Percentiles rank a stretch among this genome's conserved stretches.
These are phyloP conservation scores for Mycena olivaceomarginata DNA, from an alignment of 768 basidiomycete genomes.

Conservation along the genomic window DNA sequence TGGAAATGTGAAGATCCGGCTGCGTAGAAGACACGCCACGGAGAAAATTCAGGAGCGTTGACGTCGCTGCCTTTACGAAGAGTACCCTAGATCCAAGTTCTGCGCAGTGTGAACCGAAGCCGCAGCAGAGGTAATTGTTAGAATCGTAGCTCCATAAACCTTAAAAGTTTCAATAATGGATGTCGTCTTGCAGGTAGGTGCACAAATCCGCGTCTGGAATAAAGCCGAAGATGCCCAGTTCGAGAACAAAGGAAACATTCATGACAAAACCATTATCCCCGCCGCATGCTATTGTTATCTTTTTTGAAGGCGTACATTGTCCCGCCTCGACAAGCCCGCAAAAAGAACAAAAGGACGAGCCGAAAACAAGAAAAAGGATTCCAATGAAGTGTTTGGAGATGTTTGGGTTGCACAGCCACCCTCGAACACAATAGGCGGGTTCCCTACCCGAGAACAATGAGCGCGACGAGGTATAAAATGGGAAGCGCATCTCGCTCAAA, in stretches of 20 bases:
- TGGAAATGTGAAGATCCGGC: background rate
- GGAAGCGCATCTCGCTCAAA: background rate
- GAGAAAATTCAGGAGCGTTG: no score
- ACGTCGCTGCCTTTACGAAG: no score
- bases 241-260: no score
- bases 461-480: conserved; percentile 16
- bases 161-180: no score
- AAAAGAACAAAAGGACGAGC: background rate
- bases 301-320: background rate
- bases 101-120: background rate
- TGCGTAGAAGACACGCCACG: background rate
- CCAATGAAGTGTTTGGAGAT: no score
- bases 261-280: background rate
- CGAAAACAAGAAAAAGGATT: background rate
- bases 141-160: no score
- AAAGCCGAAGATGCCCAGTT: no score
- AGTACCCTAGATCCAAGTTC: background rate
- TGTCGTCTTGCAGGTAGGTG: no score
- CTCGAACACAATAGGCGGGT: background rate
- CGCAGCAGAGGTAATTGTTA: no score
- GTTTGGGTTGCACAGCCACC: conserved; percentile 4
- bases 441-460: background rate
- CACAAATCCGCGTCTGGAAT: background rate
- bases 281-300: background rate
- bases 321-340: background rate